Percentiles rank a stretch among this genome's conserved stretches.
These are phyloP conservation scores for Lichtheimia ornata DNA, from an alignment of 371 early-diverging fungal species.

Conservation along the genomic window DNA sequence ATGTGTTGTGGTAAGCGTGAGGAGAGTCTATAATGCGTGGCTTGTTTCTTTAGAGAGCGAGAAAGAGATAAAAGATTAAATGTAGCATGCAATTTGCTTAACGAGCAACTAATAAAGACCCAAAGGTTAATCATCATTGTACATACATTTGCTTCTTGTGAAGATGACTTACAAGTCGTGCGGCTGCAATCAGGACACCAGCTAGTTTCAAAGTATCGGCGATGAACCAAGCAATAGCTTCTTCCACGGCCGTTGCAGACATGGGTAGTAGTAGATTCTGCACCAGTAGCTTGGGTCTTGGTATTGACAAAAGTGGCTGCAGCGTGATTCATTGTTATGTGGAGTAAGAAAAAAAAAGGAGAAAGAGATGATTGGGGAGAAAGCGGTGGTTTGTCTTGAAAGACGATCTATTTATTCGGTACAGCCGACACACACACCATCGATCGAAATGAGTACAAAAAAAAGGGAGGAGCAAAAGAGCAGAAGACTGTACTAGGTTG, in stretches of 20 bases:
- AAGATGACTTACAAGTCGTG: constrained; percentile 25
- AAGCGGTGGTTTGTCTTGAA: background rate
- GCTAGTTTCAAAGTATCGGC: constrained; percentile 47
- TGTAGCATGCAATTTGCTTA: too few species aligned
- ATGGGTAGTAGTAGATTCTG: background rate
- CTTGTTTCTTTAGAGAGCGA: too few species aligned
- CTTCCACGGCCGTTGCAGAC: constrained; percentile 36
- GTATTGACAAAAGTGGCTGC: background rate
- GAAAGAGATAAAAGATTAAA: too few species aligned
- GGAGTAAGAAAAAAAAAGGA: background rate
- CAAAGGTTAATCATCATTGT: too few species aligned
- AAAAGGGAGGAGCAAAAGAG: background rate
- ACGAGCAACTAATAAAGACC: too few species aligned
- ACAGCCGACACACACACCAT: constrained; percentile 7
- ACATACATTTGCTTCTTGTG: too few species aligned
- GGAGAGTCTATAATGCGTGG: too few species aligned
- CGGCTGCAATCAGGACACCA: constrained; percentile 48
- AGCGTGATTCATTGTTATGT: background rate
- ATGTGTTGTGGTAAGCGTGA: too few species aligned
- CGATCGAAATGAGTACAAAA: background rate
- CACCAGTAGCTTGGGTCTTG: background rate
- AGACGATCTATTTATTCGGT: background rate
- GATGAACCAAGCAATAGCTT: constrained; percentile 43
- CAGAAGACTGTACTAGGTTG: too few species aligned
- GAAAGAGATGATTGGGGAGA: background rate